Base-by-base conservation (phyloP, 805 yeast species). In the Hanseniaspora nectarophila region DNA sequence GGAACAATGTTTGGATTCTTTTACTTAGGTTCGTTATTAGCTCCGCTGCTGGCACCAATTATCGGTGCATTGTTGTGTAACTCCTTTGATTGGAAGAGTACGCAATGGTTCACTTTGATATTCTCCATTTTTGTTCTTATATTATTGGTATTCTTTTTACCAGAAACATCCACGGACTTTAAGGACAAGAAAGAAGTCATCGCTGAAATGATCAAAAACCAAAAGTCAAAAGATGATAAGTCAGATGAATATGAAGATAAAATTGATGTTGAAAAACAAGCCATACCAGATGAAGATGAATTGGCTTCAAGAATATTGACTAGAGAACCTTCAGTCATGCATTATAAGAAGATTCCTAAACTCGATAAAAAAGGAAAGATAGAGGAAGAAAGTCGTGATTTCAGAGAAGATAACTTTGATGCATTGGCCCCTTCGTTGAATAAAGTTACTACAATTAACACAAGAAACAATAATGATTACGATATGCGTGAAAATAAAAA, bases 41-140 rank as follows among this genome's bases (percentile, higher is more conserved):
- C 92, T 0, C 95, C 95, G 0, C 70, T 87, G 46, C 56, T 84
- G 3, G 80, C 89, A 13, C 95, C 95, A 2, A 81, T 86, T 23
- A 63, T 80, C 49, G 95, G 95, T 46, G 90, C 95, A 55, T 79
- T 80, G 1, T 73, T 87, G 28, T 75, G 83, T 6, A 70, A 74
- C 40, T 71, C 72, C 10, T 83, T 87, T 81, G 86, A 87, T 8
- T 87, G 95, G 95, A 72, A 95, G 62, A 85, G 90, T 2, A 84
- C 95, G 2, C 92, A 84, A 60, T 87, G 94, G 90, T 78, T 85
- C 53, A 68, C 85, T 65, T 84, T 82, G 16, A 81, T 82, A 28
- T 63, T 83, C 43, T 75, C 85, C 0, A 86, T 81, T 2, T 63
- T 72, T 13, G 73, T 75, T 45, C 69, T 73, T 24, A 21, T 77